A percentile compares a stretch with the other conserved stretches of the same genome.
phyloP scores from a whole-genome alignment of 2,329 filamentous ascomycete genomes.

The Fusarium pininemorale region DNA sequence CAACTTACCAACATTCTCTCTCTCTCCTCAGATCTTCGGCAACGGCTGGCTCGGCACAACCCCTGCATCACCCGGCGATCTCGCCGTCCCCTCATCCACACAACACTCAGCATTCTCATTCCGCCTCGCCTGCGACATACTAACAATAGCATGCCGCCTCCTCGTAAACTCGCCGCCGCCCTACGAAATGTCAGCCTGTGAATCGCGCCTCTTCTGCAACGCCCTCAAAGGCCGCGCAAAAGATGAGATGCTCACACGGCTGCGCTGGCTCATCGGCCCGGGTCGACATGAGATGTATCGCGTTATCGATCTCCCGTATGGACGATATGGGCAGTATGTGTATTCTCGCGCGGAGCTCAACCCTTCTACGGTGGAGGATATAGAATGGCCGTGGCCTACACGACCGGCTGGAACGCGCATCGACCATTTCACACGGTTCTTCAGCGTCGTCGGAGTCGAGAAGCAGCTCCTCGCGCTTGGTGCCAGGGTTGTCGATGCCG shows the following conservation, averaged over 20 bases:
- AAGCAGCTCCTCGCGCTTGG: conserved; percentile 40
- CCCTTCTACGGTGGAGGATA: conserved; percentile 21
- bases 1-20: not conserved
- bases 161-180: conserved; percentile 22
- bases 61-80: conserved; percentile 14
- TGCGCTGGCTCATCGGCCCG: conserved; percentile 39
- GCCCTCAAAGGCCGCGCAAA: conserved; percentile 22
- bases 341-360: conserved; percentile 35
- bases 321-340: conserved; percentile 37
- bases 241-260: conserved; percentile 37
- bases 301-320: conserved; percentile 40
- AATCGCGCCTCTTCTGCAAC: conserved; percentile 34
- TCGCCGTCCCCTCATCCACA: not conserved
- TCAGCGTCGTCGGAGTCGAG: conserved; percentile 39
- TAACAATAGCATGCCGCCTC: conserved; percentile 35
- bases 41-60: conserved; percentile 38
- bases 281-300: conserved; percentile 36
- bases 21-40: conserved; percentile 37
- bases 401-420: conserved; percentile 9
- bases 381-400: conserved; percentile 34
- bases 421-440: conserved; percentile 19
- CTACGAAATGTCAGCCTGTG: not conserved
- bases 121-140: conserved; percentile 30
- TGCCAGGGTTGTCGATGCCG: conserved; percentile 33
- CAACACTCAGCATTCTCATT: conserved; percentile 31